phyloP scores from a whole-genome alignment of 2,329 filamentous ascomycete genomes.

The Rachicladosporium sp. region DNA sequence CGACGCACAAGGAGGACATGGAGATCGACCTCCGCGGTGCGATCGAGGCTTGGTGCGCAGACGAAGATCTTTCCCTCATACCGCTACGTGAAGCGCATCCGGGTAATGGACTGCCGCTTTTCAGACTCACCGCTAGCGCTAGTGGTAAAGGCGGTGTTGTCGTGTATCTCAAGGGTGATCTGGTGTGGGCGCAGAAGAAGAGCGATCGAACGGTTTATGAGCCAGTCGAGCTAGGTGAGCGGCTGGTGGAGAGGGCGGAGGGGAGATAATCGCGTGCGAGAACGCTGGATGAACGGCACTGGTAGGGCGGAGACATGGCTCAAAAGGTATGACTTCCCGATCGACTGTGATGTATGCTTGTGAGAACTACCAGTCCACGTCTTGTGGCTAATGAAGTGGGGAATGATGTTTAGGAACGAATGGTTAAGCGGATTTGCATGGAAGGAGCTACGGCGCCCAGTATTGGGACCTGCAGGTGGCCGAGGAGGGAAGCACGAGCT shows the following conservation, averaged over 20 bases:
- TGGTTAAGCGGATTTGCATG: too few species aligned
- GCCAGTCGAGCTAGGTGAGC: conserved; percentile 45
- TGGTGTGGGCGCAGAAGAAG: conserved; percentile 52
- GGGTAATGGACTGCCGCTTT: conserved; percentile 56
- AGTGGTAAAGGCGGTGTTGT: conserved; percentile 65
- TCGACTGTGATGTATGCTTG: too few species aligned
- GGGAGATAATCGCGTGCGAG: conserved; percentile 27
- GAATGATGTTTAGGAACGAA: too few species aligned
- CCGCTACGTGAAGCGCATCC: conserved; percentile 61
- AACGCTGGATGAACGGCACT: too few species aligned
- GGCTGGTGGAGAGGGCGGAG: conserved; percentile 43
- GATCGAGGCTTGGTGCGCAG: conserved; percentile 67
- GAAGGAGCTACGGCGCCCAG: too few species aligned
- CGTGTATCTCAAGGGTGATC: conserved; percentile 60
- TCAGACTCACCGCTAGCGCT: conserved; percentile 64
- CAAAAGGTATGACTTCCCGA: too few species aligned
- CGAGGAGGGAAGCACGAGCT: too few species aligned
- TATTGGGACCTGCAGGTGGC: too few species aligned
- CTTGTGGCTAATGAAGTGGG: too few species aligned
- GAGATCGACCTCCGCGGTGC: conserved; percentile 57
- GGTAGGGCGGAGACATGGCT: too few species aligned
- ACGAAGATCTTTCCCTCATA: conserved; percentile 64
- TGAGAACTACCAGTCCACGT: too few species aligned
- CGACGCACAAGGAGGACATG: conserved; percentile 25
- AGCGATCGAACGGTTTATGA: conserved; percentile 43